Percentiles rank a stretch among this genome's conserved stretches.
Evolutionary conservation across 345 rosid species (phyloP).

Genomic region (Gossypium longicalyx): DNA sequence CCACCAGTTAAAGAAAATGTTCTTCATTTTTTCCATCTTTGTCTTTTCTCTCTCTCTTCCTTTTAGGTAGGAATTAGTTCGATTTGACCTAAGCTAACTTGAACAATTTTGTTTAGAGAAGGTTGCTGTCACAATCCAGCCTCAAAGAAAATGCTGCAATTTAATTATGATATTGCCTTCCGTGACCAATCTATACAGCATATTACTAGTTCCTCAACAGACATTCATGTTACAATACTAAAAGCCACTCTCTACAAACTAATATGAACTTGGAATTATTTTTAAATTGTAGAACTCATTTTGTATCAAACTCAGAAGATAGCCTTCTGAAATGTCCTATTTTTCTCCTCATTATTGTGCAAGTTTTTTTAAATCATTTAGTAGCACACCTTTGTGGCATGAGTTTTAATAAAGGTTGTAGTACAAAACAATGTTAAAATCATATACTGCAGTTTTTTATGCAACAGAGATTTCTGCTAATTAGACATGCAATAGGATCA

Average conservation of each 20-base stretch:
- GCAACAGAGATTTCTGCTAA: not conserved
- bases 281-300: too few relatives aligned
- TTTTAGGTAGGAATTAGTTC: not conserved
- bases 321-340: conserved; percentile 1
- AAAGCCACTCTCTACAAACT: too few relatives aligned
- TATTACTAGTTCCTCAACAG: too few relatives aligned
- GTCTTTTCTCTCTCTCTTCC: not conserved
- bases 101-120: not conserved
- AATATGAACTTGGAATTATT: too few relatives aligned
- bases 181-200: too few relatives aligned
- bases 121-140: too few relatives aligned
- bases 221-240: too few relatives aligned
- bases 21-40: not conserved
- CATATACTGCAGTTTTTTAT: not conserved
- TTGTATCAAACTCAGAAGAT: not conserved
- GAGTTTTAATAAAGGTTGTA: not conserved
- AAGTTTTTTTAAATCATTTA: not conserved
- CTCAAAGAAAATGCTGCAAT: too few relatives aligned
- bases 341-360: not conserved
- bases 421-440: not conserved
- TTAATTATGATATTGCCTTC: too few relatives aligned
- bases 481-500: conserved; percentile 8
- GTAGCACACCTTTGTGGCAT: not conserved
- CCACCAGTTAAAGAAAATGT: not conserved
- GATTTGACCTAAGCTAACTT: not conserved